These are phyloP conservation scores for Cercospora sp. DNA, from an alignment of 2,329 filamentous ascomycete species.

Conservation along the genomic window DNA sequence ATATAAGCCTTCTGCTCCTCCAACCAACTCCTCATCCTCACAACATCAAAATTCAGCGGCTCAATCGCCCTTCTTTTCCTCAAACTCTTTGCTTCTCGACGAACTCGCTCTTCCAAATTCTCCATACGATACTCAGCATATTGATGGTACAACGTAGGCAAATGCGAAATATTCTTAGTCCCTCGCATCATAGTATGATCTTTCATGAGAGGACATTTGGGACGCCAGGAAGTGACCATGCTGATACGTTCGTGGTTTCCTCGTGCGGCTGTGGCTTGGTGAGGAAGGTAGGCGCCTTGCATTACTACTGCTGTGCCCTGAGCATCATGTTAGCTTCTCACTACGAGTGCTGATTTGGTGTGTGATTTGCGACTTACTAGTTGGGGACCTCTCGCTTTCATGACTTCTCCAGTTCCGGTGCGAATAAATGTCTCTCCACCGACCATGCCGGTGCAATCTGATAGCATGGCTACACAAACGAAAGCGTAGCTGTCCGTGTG, in stretches of 20 bases:
- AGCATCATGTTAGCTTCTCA: neutral
- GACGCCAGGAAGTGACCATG: conserved; percentile 67
- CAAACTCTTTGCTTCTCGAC: conserved; percentile 29
- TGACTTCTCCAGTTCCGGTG: conserved; percentile 54
- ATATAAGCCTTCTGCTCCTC: conserved; percentile 13
- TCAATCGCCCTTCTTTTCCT: neutral
- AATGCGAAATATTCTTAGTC: conserved; percentile 59
- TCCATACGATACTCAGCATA: conserved; percentile 64
- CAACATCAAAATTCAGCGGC: neutral
- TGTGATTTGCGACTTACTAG: neutral
- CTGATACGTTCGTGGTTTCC: conserved; percentile 63
- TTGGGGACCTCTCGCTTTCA: conserved; percentile 60
- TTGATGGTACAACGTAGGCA: conserved; percentile 60
- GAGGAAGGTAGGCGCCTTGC: conserved; percentile 67
- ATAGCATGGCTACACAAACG: conserved; percentile 68
- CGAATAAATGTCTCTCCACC: conserved; percentile 66
- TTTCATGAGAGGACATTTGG: conserved; percentile 54
- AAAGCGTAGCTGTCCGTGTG: conserved; percentile 67
- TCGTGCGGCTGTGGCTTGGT: conserved; percentile 61
- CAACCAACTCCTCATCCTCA: neutral
- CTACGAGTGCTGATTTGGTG: neutral
- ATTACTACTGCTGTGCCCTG: conserved; percentile 65
- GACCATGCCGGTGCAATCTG: conserved; percentile 62
- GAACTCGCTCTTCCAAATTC: conserved; percentile 61
- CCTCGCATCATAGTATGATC: conserved; percentile 65